Evolutionary conservation across 2,329 filamentous ascomycete species (phyloP).

Genomic region (Venturia aucupariae): DNA sequence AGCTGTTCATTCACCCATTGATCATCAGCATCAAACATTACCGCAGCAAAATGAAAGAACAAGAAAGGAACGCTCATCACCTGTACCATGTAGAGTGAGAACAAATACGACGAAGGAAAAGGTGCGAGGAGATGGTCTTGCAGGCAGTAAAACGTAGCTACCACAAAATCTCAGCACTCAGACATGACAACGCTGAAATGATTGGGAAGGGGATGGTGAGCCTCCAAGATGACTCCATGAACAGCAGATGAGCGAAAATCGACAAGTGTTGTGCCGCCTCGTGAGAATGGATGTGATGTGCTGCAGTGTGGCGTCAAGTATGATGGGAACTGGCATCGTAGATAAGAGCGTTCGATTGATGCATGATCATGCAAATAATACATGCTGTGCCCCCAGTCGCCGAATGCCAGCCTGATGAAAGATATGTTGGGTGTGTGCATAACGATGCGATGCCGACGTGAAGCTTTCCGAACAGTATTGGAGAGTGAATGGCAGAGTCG

Average conservation of each 20-base stretch:
- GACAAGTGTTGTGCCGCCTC: not conserved
- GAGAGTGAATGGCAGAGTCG: not conserved
- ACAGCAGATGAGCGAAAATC: conserved; percentile 4
- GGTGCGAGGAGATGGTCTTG: not conserved
- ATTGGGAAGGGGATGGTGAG: not conserved
- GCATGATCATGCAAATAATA: conserved; percentile 10
- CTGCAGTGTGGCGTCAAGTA: conserved; percentile 2
- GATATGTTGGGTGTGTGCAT: conserved; percentile 5
- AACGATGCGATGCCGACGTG: conserved; percentile 2
- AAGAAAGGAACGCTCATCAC: not conserved
- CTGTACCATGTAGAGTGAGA: not conserved
- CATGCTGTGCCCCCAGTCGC: conserved; percentile 9
- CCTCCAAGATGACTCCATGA: conserved; percentile 1
- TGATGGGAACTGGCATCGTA: conserved; percentile 6
- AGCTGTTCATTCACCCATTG: not conserved
- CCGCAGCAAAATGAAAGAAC: not conserved
- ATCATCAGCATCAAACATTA: conserved; percentile 2
- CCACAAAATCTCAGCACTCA: conserved; percentile 8
- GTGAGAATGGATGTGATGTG: conserved; percentile 5
- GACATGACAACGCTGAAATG: conserved; percentile 2
- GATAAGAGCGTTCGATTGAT: conserved; percentile 4
- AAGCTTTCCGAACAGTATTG: conserved; percentile 2
- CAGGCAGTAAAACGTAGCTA: conserved; percentile 1
- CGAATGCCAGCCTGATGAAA: conserved; percentile 9
- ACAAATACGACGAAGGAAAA: conserved; percentile 4